phyloP scores from a whole-genome alignment of 2,329 filamentous ascomycete species.

The Scedosporium dehoogii region DNA sequence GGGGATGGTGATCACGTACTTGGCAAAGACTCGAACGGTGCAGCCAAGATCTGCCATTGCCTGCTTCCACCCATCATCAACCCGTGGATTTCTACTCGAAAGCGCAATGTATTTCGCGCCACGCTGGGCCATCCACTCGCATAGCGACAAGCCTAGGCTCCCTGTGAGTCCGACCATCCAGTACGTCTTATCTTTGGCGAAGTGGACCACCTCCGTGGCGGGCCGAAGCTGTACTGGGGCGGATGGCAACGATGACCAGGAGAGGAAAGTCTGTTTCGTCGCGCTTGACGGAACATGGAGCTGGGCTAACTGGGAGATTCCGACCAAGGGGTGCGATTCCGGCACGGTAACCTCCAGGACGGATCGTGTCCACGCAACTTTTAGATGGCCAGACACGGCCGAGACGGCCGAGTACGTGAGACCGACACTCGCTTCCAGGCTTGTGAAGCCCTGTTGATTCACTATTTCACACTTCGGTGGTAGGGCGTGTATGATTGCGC shows the following conservation, averaged over 20 bases:
- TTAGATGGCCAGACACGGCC: neutral
- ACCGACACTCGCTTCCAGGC: neutral
- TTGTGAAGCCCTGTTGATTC: neutral
- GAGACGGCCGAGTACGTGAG: neutral
- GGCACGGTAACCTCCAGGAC: neutral
- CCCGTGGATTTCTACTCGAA: slow-evolving; percentile 25
- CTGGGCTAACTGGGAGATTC: neutral
- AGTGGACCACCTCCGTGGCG: slow-evolving; percentile 8
- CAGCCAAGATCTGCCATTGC: neutral
- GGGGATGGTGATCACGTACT: neutral
- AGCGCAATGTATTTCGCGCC: slow-evolving; percentile 28
- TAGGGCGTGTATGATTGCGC: neutral
- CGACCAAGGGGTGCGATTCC: neutral
- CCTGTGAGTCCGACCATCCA: slow-evolving; percentile 22
- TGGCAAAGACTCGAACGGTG: neutral
- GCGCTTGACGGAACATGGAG: neutral
- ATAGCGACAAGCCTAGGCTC: slow-evolving; percentile 25
- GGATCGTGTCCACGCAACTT: neutral
- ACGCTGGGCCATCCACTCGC: slow-evolving; percentile 26
- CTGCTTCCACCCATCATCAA: slow-evolving; percentile 17
- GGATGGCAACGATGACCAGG: neutral
- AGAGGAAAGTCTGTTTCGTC: neutral
- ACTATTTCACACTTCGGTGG: neutral
- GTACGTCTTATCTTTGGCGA: slow-evolving; percentile 20
- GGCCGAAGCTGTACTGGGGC: neutral